These are phyloP conservation scores for Pseudisothecium myosuroides DNA, from an alignment of 225 moss, liverwort and hornwort species.

Conservation along the genomic window DNA sequence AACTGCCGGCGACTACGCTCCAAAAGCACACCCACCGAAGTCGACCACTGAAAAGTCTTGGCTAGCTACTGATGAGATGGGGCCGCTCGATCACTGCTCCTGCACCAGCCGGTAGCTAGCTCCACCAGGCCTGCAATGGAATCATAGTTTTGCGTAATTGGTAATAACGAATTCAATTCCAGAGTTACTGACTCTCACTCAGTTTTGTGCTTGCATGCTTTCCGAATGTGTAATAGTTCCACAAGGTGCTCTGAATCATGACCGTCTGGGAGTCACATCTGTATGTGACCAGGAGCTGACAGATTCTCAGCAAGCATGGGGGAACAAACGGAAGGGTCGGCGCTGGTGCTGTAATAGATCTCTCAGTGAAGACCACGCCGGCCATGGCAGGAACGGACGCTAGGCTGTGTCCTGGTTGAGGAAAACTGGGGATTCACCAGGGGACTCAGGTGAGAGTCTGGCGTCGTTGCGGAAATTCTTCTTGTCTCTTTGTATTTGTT, in stretches of 20 bases:
- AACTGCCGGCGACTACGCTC: neutral
- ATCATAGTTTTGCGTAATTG: neutral
- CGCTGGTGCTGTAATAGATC: neutral
- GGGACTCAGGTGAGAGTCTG: neutral
- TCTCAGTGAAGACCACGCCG: neutral
- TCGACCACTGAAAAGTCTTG: neutral
- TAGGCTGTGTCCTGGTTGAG: neutral
- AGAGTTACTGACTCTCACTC: neutral
- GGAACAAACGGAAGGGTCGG: neutral
- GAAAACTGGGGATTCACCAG: neutral
- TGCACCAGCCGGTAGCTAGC: neutral
- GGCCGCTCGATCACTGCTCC: neutral
- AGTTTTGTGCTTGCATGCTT: neutral
- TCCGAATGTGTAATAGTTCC: neutral
- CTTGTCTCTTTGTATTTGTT: neutral
- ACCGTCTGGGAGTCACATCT: neutral
- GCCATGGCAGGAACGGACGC: neutral
- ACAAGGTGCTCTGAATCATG: neutral
- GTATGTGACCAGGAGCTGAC: neutral
- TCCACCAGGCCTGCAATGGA: neutral
- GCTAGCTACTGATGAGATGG: neutral
- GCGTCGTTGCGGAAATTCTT: neutral
- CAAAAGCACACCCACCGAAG: conserved; percentile 1
- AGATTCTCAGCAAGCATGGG: neutral
- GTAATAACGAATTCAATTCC: neutral